A percentile compares a stretch with the other conserved stretches of the same genome.
These are phyloP conservation scores for Secale cereale DNA, from an alignment of 176 grass and related monocot species.

Conservation along the genomic window DNA sequence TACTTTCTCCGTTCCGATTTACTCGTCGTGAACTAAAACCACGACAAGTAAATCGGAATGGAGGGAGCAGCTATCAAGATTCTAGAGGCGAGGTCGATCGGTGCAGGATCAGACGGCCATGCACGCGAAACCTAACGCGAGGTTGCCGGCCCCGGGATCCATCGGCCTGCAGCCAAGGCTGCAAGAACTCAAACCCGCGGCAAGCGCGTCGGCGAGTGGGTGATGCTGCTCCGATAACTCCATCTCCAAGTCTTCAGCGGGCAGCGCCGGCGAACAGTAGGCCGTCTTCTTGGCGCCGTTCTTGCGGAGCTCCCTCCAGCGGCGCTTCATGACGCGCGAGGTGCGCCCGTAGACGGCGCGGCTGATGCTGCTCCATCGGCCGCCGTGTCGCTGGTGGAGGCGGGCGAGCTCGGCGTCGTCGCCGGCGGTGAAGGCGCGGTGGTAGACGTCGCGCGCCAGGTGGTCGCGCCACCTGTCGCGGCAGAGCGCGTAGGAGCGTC, in stretches of 20 bases:
- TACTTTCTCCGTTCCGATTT: too few species aligned
- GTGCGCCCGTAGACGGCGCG: background rate
- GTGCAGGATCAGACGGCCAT: background rate
- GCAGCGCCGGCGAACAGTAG: background rate
- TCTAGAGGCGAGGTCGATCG: too few species aligned
- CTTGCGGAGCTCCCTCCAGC: slow-evolving; percentile 19
- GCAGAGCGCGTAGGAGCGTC: background rate
- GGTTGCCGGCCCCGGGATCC: background rate
- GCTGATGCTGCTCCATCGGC: background rate
- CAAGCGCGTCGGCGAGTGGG: background rate
- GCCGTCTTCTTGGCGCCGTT: background rate
- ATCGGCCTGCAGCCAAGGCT: background rate
- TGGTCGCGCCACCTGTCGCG: background rate
- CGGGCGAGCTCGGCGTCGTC: background rate
- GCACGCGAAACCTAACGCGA: background rate
- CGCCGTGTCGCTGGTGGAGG: background rate
- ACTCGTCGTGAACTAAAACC: too few species aligned
- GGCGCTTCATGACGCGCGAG: slow-evolving; percentile 15
- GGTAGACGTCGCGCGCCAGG: background rate
- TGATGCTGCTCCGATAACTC: background rate
- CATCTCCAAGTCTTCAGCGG: background rate
- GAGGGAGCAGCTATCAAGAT: too few species aligned
- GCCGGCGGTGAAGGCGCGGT: background rate
- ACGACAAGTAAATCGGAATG: too few species aligned
- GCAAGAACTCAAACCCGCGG: background rate